Conservation (phyloP, 768 basidiomycete genomes). For the Leccinum pellstonianum region DNA sequence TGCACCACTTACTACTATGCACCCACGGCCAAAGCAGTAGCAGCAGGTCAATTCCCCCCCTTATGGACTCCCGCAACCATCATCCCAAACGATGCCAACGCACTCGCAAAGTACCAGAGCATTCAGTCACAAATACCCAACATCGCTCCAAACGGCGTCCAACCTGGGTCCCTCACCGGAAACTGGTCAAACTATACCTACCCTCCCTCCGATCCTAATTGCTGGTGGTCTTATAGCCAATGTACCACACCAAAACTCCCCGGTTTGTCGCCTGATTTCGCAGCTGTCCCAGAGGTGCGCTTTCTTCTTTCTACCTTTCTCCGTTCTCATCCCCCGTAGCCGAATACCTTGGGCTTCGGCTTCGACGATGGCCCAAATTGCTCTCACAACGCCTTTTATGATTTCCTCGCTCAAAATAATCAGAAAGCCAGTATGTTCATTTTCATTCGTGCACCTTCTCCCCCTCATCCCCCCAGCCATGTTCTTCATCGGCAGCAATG, state of each 20-base stretch:
- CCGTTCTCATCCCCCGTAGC: slow-evolving; percentile 26
- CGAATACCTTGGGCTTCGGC: slow-evolving; percentile 54
- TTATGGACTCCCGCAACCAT: slow-evolving; percentile 47
- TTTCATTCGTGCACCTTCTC: background rate
- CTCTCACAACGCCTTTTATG: slow-evolving; percentile 61
- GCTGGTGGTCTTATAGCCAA: slow-evolving; percentile 40
- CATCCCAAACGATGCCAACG: slow-evolving; percentile 42
- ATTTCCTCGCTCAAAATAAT: slow-evolving; percentile 48
- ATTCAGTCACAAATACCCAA: slow-evolving; percentile 48
- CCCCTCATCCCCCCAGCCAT: slow-evolving; percentile 40
- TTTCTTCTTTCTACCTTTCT: background rate
- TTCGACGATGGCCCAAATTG: slow-evolving; percentile 70
- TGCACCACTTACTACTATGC: slow-evolving; percentile 46
- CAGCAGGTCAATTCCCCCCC: slow-evolving; percentile 40
- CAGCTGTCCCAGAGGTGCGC: slow-evolving; percentile 48
- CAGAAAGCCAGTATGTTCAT: slow-evolving; percentile 50
- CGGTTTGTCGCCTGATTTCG: slow-evolving; percentile 44
- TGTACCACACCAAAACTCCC: slow-evolving; percentile 49
- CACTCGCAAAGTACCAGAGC: slow-evolving; percentile 41
- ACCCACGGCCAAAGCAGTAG: slow-evolving; percentile 32
- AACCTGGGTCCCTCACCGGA: slow-evolving; percentile 24
- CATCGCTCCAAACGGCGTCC: slow-evolving; percentile 39
- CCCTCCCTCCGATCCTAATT: slow-evolving; percentile 44
- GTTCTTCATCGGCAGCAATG: slow-evolving; percentile 62
- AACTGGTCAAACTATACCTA: slow-evolving; percentile 38